phyloP scores from a whole-genome alignment of 1,284 basidiomycete genomes.

The Taiwanofungus camphoratus region DNA sequence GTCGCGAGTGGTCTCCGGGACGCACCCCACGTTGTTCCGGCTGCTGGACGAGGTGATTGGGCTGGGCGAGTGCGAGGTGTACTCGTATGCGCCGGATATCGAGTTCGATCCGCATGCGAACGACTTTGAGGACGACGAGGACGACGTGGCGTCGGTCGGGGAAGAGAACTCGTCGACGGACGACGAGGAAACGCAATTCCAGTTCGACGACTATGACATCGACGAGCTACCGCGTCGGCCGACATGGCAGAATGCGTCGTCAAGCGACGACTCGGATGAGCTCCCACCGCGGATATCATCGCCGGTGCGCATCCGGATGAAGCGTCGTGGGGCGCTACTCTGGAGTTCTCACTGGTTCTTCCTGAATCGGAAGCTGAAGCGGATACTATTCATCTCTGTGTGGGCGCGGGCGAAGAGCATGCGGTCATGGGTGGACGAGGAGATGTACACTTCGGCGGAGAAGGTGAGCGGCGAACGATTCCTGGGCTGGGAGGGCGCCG shows the following conservation, averaged over 20 bases:
- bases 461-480: conserved; percentile 49
- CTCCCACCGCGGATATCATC: conserved; percentile 8
- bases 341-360: conserved; percentile 99
- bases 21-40: conserved; percentile 81
- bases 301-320: conserved; percentile 24
- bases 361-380: conserved; percentile 88
- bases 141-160: conserved; percentile 52
- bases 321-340: conserved; percentile 70
- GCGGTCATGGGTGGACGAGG: conserved; percentile 46
- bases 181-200: conserved; percentile 62
- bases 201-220: conserved; percentile 76
- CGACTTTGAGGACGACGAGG: conserved; percentile 74
- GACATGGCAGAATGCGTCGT: conserved; percentile 25
- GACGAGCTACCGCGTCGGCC: conserved; percentile 48
- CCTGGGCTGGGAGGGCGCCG: conserved; percentile 68
- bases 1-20: conserved; percentile 35
- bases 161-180: conserved; percentile 53
- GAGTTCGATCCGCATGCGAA: conserved; percentile 93
- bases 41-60: conserved; percentile 90
- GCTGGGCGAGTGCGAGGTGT: conserved; percentile 91
- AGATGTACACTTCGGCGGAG: conserved; percentile 30
- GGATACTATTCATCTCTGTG: conserved; percentile 88
- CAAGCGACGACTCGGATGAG: conserved; percentile 26
- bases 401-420: conserved; percentile 82
- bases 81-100: conserved; percentile 90